phyloP scores from a whole-genome alignment of 306 rosid genomes.

The Lablab purpureus region DNA sequence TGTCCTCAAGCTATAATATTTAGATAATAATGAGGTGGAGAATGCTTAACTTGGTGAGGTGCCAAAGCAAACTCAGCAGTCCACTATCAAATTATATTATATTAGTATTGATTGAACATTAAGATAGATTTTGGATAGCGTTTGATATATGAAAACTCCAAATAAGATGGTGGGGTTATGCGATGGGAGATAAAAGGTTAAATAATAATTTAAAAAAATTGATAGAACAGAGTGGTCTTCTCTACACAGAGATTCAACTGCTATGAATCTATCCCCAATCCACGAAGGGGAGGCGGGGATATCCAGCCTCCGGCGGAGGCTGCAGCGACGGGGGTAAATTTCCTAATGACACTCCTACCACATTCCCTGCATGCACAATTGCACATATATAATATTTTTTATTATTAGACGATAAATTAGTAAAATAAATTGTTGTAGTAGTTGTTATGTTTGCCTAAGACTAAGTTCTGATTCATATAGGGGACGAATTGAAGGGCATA shows the following conservation, averaged over 20 bases:
- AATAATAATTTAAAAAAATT: neutral
- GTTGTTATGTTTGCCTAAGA: too few species aligned
- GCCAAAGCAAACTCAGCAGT: neutral
- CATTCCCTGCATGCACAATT: constrained; percentile 44
- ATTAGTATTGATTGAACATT: neutral
- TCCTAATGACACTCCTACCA: constrained; percentile 61
- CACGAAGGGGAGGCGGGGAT: constrained; percentile 59
- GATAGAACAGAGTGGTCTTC: neutral
- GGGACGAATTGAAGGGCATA: too few species aligned
- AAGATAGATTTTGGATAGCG: neutral
- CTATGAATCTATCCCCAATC: constrained; percentile 66
- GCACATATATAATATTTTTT: neutral
- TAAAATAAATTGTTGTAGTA: neutral
- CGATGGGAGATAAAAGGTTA: neutral
- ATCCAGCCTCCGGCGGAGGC: constrained; percentile 78
- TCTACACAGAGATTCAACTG: too few species aligned
- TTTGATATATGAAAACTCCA: too few species aligned
- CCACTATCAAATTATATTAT: neutral
- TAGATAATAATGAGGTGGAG: neutral
- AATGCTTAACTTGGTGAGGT: neutral
- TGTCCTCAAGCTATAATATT: too few species aligned
- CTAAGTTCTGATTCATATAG: too few species aligned
- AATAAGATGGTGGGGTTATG: too few species aligned
- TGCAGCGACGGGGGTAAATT: constrained; percentile 82
- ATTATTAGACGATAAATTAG: neutral